Percentiles rank a stretch among this genome's conserved stretches.
Evolutionary conservation across 805 yeast species (phyloP).

Genomic region (Ogataea kodamae): DNA sequence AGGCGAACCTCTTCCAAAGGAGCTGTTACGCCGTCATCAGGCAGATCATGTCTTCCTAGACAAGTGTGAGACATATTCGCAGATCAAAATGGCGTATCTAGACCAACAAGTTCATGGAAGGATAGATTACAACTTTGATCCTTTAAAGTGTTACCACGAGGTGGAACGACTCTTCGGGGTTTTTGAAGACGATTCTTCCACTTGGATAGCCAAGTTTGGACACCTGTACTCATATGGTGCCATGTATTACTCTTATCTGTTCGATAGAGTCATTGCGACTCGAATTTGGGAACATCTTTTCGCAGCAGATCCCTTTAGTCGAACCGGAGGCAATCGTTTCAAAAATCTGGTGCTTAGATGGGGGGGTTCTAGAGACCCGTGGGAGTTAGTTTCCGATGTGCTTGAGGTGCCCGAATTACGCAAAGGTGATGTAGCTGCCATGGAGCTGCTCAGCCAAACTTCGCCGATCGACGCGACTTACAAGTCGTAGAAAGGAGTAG

Average conservation of each 20-base stretch:
- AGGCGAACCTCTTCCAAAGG: slow-evolving; percentile 52
- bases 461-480: slow-evolving; percentile 10
- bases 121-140: slow-evolving; percentile 46
- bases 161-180: slow-evolving; percentile 58
- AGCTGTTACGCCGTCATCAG: slow-evolving; percentile 49
- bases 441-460: slow-evolving; percentile 47
- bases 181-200: slow-evolving; percentile 64
- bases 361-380: slow-evolving; percentile 93
- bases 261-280: slow-evolving; percentile 90
- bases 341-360: slow-evolving; percentile 69
- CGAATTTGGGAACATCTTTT: slow-evolving; percentile 78
- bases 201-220: slow-evolving; percentile 94
- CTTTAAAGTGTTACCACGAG: slow-evolving; percentile 60
- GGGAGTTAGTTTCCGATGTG: slow-evolving; percentile 80
- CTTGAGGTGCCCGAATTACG: slow-evolving; percentile 59
- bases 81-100: slow-evolving; percentile 82
- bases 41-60: slow-evolving; percentile 50
- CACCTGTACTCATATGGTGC: slow-evolving; percentile 93
- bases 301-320: slow-evolving; percentile 61
- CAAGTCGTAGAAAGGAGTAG: slow-evolving; percentile 7
- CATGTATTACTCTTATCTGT: slow-evolving; percentile 83
- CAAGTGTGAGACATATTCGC: slow-evolving; percentile 77
- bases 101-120: slow-evolving; percentile 75
- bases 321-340: slow-evolving; percentile 73
- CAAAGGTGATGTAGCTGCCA: slow-evolving; percentile 68